Base-by-base conservation (phyloP, 768 basidiomycete species). In the Hypholoma fasciculare region DNA sequence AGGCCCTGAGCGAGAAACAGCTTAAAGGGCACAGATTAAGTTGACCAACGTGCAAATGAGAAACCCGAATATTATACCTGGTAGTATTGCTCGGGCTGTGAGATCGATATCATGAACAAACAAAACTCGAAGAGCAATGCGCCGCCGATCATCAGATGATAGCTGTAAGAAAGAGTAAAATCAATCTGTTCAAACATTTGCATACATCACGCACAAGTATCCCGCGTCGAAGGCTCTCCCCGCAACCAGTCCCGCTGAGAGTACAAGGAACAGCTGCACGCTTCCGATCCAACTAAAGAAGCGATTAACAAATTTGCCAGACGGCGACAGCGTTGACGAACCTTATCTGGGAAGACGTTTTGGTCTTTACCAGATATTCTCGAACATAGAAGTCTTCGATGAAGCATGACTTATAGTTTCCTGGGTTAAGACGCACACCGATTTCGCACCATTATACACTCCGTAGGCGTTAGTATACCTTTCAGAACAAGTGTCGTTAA, bases 1-100 rank as follows among this genome's bases (percentile, higher is more conserved):
- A 81, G 50, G 11, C 84, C 85, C 62, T 79, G 80, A 0, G 77
- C 67, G 17, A 82, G 66, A 65, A 80, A 78, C 8, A 82, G 67
- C 78, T 83, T 54, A n/a, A 54, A 50, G 9, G 19, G 51, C 16
- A 67, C 63, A 38, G 69, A 62, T 5, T 71, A 57, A 73, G 13
- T 7, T 5, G 7, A 49, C n/a, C 53, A 43, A 17, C 37, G 72
- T 65, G 23, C 19, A 16, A 11, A 53, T 17, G 27, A 48, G 38
- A 36, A 23, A 23, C 43, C 6, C 4, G 14, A 5, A 43, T 26
- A 16, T 57, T 61, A 11, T 52, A 73, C 75, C 65, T 79, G 78
- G 57, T 76, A 79, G 52, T 75, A 76, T 30, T 77, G 69, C 16
- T 70, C 66, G 6, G 74, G 68, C 30, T 77, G 69, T 0, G 77